phyloP scores from a whole-genome alignment of 148 eudicot genomes.

The Limonium bicolor region DNA sequence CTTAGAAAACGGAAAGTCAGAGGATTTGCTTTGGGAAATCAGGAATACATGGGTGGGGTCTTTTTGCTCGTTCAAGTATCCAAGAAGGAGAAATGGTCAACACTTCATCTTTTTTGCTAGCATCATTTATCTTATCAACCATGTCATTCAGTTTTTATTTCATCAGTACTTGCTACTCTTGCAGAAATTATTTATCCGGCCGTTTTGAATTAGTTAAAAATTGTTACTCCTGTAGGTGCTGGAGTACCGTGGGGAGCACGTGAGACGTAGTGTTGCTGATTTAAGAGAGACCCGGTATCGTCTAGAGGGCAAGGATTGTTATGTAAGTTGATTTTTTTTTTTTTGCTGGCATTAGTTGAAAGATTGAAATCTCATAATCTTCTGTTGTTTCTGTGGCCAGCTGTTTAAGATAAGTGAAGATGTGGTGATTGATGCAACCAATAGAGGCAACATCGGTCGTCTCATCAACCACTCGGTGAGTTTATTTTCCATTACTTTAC shows the following conservation, averaged over 20 bases:
- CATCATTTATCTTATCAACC: neutral
- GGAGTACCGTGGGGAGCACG: constrained; percentile 95
- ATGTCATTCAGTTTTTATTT: too few relatives aligned
- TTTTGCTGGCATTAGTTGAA: neutral
- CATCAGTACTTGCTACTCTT: too few relatives aligned
- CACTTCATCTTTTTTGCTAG: too few relatives aligned
- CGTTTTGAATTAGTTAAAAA: neutral
- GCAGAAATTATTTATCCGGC: too few relatives aligned
- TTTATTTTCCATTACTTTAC: constrained; percentile 1
- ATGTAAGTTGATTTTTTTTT: constrained; percentile 42
- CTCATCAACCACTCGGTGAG: constrained; percentile 92
- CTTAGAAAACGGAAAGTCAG: constrained; percentile 51
- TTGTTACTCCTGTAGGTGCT: constrained; percentile 37
- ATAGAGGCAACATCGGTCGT: constrained; percentile 85
- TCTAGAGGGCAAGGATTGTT: constrained; percentile 87
- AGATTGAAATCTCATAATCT: neutral
- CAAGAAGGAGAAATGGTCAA: constrained; percentile 97
- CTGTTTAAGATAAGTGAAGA: constrained; percentile 87
- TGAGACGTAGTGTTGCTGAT: constrained; percentile 85
- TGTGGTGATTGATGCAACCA: constrained; percentile 79
- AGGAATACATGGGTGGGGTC: constrained; percentile 98
- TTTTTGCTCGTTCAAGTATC: constrained; percentile 74
- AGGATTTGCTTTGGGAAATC: constrained; percentile 88
- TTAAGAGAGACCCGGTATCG: constrained; percentile 68
- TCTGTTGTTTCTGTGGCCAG: constrained; percentile 26